Base-by-base conservation (phyloP, 805 yeast species). In the Pichia phayaonensis region DNA sequence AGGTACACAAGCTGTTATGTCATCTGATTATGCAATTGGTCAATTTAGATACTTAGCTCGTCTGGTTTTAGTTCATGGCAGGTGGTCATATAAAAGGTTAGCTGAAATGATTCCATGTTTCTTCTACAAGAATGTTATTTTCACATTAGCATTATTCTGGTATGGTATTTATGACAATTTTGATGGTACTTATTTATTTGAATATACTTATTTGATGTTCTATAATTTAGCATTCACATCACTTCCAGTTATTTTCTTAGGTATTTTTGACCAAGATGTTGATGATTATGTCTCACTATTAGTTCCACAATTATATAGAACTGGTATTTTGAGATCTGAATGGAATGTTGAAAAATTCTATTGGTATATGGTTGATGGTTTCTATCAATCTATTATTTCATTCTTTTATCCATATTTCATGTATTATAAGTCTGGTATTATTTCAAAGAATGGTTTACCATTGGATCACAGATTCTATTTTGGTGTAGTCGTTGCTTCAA, bases 1-100 rank as follows among this genome's bases (percentile, higher is more conserved):
- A 72, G 95, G 95, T 62, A 72, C 94, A 54, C 94, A 86, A 67
- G 94, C 94, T 20, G 94, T 79, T 6, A 86, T 86, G 95, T 83
- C 90, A 24, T 83, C 92, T 1, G 95, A 86, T 70, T 86, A 84
- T 67, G 95, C 92, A 21, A 69, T 86, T 61, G 94, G 92, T 23
- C 95, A 86, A 64, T 86, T 86, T 66, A 76, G 94, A 61, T 86
- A 75, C 60, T 66, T 86, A 54, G 73, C 84, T 0, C 76, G 86
- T 57, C 70, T 86, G 54, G 67, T 86, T 11, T 66, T 86, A 46
- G 86, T 83, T 27, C 95, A 86, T 66, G 95, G 95, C 31, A 74
- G 94, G 67, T 86, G 95, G 95, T 83, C 90, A 1, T 86, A 86
- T 63, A 85, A 83, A 65, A 73, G 95, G 65, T 72, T 86, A 44